A percentile compares a stretch with the other conserved stretches of the same genome.
Evolutionary conservation across 2,329 filamentous ascomycete species (phyloP).

Genomic region (Fusarium sp.): DNA sequence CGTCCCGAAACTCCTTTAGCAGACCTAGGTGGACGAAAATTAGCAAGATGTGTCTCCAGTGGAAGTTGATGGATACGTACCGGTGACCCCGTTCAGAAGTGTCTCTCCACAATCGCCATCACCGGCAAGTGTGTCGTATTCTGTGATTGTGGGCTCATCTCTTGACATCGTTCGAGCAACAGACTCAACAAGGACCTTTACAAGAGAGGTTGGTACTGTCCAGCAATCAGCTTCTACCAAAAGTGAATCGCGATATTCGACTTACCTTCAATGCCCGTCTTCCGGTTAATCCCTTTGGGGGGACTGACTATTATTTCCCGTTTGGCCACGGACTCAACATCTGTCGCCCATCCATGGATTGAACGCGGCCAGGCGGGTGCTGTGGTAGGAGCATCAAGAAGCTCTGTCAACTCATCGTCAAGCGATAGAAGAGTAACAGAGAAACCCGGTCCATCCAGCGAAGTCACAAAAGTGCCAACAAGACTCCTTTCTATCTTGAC

Average conservation of each 20-base stretch:
- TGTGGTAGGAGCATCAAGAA: neutral
- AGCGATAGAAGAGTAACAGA: constrained; percentile 28
- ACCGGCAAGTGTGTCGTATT: constrained; percentile 71
- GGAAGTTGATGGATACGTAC: neutral
- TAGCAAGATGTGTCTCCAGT: constrained; percentile 48
- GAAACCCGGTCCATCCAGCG: neutral
- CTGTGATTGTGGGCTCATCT: constrained; percentile 69
- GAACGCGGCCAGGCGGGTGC: neutral
- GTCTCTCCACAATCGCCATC: constrained; percentile 76
- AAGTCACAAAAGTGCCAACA: neutral
- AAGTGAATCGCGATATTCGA: neutral
- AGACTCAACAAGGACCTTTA: neutral
- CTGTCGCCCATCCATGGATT: neutral
- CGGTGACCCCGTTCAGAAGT: neutral
- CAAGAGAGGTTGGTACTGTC: neutral
- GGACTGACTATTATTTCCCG: neutral
- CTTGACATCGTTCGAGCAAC: neutral
- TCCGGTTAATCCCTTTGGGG: neutral
- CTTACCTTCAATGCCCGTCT: neutral
- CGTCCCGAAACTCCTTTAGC: neutral
- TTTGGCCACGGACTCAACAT: neutral
- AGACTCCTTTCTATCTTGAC: neutral
- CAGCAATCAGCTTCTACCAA: fast-evolving
- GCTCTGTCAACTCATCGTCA: constrained; percentile 32
- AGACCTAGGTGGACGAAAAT: constrained; percentile 32